Evolutionary conservation across 768 basidiomycete genomes (phyloP).

Genomic region (Terana coerulea): DNA sequence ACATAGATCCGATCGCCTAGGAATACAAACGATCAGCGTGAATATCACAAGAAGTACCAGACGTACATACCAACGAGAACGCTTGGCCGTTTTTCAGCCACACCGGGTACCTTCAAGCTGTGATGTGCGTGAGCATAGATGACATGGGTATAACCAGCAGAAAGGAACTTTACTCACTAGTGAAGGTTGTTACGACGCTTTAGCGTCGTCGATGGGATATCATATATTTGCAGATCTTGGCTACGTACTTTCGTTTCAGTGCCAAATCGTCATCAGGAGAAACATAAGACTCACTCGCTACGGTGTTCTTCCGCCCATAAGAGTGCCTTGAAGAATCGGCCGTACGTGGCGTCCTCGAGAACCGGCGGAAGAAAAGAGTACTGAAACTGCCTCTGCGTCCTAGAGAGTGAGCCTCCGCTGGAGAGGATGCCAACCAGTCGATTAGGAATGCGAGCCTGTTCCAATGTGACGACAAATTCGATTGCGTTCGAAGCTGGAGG

Average conservation of each 20-base stretch:
- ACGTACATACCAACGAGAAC: slow-evolving; percentile 50
- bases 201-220: slow-evolving; percentile 35
- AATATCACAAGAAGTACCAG: neutral
- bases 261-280: neutral
- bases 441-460: slow-evolving; percentile 8
- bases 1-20: slow-evolving; percentile 28
- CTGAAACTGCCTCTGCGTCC: slow-evolving; percentile 1
- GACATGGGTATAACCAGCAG: too few relatives aligned
- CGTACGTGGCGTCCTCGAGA: slow-evolving; percentile 38
- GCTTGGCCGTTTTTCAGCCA: slow-evolving; percentile 55
- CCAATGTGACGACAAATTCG: slow-evolving; percentile 13
- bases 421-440: neutral
- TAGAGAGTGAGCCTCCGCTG: neutral
- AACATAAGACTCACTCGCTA: slow-evolving; percentile 17
- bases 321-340: slow-evolving; percentile 43
- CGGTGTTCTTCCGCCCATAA: slow-evolving; percentile 49
- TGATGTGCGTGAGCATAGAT: neutral
- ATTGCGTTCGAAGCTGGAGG: slow-evolving; percentile 14
- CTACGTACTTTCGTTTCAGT: slow-evolving; percentile 14
- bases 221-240: slow-evolving; percentile 28
- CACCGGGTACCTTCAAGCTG: slow-evolving; percentile 49
- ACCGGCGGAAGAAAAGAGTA: slow-evolving; percentile 32
- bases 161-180: slow-evolving; percentile 26
- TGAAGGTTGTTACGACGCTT: slow-evolving; percentile 35
- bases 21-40: slow-evolving; percentile 23